Evolutionary conservation across 2,329 filamentous ascomycete species (phyloP), one percentile per base, ranked within the genome.

Genomic region (Calonectria naviculata): DNA sequence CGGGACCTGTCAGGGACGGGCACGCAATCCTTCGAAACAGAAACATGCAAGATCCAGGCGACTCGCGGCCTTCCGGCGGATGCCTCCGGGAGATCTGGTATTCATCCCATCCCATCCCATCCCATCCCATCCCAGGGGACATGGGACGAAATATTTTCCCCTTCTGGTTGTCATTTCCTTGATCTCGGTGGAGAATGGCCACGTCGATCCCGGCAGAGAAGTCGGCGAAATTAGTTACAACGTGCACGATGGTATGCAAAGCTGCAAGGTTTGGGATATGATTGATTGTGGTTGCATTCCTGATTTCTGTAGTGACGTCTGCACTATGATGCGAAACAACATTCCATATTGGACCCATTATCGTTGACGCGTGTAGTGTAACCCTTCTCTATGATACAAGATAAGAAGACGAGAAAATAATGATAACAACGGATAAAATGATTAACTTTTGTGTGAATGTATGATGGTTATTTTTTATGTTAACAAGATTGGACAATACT

Each of bases 1-100:
- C 19, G 42, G 42, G 21, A 21, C 42, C 42, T 24, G 38, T 7
- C 17, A 7, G 17, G 17, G 42, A 46, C 19, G 8, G 24, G 46
- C 34, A 36, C 19, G 13, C 34, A 38, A 38, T 38, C 21, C 52
- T 58, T 15, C 21, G 13, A 38, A 58, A 36, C 29, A 56, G 28
- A 56, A 56, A 38, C 52, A 61, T 61, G 56, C 56, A 61, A 61
- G 56, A 61, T 61, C 56, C 56, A 61, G 56, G 56, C 24, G 24
- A 44, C 41, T 44, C 28, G 56, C 56, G 36, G 56, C 26, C 36
- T 24, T 21, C n/a, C 38, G 36, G 17, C 19, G 38, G 56, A 21
- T 61, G 47, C 2, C 47, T 58, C 52, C 38, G 56, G 15, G 56
- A 61, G 56, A 61, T 61, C 56, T 61, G 21, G 54, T n/a, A 31